A percentile compares a stretch with the other conserved stretches of the same genome.
phyloP scores from a whole-genome alignment of 495 filamentous ascomycete genomes.

The Margaritispora aquatica region DNA sequence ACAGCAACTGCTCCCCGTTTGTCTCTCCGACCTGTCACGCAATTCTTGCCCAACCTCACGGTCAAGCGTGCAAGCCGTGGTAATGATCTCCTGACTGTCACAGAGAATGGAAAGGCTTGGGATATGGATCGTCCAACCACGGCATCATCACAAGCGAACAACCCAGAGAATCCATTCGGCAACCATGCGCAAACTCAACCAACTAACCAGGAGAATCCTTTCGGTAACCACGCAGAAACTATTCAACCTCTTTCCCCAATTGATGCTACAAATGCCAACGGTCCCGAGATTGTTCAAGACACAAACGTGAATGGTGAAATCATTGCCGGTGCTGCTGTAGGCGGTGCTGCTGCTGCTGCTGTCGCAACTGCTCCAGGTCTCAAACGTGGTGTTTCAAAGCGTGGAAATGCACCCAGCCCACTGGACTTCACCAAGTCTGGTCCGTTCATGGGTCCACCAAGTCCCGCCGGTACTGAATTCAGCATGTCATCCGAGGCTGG shows the following conservation, averaged over 20 bases:
- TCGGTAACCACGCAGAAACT: slow-evolving; percentile 38
- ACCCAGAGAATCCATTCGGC: slow-evolving; percentile 44
- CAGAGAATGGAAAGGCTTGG: not conserved
- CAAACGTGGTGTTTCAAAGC: slow-evolving; percentile 23
- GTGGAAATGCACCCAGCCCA: slow-evolving; percentile 24
- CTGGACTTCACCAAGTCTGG: slow-evolving; percentile 41
- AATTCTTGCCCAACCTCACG: slow-evolving; percentile 68
- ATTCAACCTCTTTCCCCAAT: not conserved
- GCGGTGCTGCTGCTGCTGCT: slow-evolving; percentile 27
- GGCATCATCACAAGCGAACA: slow-evolving; percentile 27
- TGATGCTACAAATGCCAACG: slow-evolving; percentile 22
- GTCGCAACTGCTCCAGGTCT: slow-evolving; percentile 18
- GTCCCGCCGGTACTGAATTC: slow-evolving; percentile 54
- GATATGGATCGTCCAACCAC: slow-evolving; percentile 31
- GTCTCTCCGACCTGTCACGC: slow-evolving; percentile 80
- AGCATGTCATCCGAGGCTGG: slow-evolving; percentile 46
- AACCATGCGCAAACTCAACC: slow-evolving; percentile 28
- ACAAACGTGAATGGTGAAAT: slow-evolving; percentile 19
- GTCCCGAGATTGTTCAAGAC: slow-evolving; percentile 13
- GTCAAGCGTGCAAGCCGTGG: slow-evolving; percentile 38
- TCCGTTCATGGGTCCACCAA: slow-evolving; percentile 32
- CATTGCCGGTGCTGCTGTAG: slow-evolving; percentile 32
- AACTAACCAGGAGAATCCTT: slow-evolving; percentile 40
- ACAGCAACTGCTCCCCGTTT: slow-evolving; percentile 60
- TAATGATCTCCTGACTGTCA: slow-evolving; percentile 30